Conservation (phyloP, 2,329 filamentous ascomycete genomes). For the Penicillium sp. region DNA sequence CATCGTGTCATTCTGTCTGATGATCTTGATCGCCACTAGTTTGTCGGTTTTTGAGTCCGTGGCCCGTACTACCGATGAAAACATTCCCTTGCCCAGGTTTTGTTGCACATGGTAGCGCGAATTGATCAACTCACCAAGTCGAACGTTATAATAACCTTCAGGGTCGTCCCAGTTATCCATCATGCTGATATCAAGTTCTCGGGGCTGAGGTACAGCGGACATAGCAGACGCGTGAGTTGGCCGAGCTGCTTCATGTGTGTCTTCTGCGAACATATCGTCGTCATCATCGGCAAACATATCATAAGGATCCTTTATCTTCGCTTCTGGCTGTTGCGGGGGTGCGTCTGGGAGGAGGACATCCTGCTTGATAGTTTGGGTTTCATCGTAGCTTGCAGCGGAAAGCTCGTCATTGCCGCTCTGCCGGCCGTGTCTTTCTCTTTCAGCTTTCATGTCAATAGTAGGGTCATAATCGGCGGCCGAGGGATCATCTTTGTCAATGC, state of each 20-base stretch:
- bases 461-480: slow-evolving; percentile 96
- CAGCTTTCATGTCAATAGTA: slow-evolving; percentile 84
- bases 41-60: slow-evolving; percentile 74
- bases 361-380: slow-evolving; percentile 59
- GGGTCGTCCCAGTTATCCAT: slow-evolving; percentile 93
- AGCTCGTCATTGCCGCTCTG: slow-evolving; percentile 64
- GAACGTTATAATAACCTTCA: slow-evolving; percentile 95
- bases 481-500: slow-evolving; percentile 69
- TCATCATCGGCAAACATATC: slow-evolving; percentile 69
- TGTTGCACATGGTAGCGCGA: slow-evolving; percentile 88
- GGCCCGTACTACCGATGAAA: slow-evolving; percentile 92
- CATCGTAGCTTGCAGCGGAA: slow-evolving; percentile 61
- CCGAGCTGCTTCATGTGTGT: slow-evolving; percentile 58
- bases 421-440: slow-evolving; percentile 72
- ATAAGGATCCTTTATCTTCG: slow-evolving; percentile 58
- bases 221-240: slow-evolving; percentile 55
- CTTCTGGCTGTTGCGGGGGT: slow-evolving; percentile 40
- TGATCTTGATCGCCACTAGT: slow-evolving; percentile 95
- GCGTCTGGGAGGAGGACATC: slow-evolving; percentile 55
- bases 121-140: slow-evolving; percentile 87
- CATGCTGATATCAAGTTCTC: slow-evolving; percentile 72
- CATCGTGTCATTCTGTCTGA: slow-evolving; percentile 94
- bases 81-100: slow-evolving; percentile 90
- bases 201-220: slow-evolving; percentile 56
- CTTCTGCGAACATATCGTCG: slow-evolving; percentile 91